Base-by-base conservation (phyloP, 495 filamentous ascomycete species). In the Staphylotrichum tortipilum region DNA sequence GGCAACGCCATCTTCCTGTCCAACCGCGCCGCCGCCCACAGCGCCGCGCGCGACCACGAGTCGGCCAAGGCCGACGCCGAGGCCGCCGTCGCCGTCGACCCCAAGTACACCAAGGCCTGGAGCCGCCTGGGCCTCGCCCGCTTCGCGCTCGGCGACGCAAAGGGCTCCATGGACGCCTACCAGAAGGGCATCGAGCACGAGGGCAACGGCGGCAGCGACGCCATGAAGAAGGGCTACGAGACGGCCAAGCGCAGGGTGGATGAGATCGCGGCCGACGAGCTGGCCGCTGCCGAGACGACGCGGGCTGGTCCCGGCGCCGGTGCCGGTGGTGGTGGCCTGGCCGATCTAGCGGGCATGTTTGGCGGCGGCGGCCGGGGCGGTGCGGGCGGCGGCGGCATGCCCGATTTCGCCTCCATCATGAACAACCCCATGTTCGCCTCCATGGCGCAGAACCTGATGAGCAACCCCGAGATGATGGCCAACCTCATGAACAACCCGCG, bases 401-500 rank as follows among this genome's bases (percentile, higher is more conserved):
- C 89, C 3, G 91, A 95, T 65, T 70, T 94, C 11, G 71, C 76
- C 49, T 76, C 73, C 47, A 79, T 98, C 61, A 96, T 98, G 92
- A 88, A 69, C 69, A 97, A 98, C 73, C 92, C 92, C 35, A 96
- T 97, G 92, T 90, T 98, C 65, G 74, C 88, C 35, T 84, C 73
- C 71, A 95, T 96, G 88, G 92, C 92, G 21, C 88, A 95, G 75
- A 95, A 88, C 63, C 65, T 98, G 35, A 96, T 96, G 91, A 85
- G 80, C 66, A 96, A 98, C 68, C 92, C 92, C 11, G 83, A 94
- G 6, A 80, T 85, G 77, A 80, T 98, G 75, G 77, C 76, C 62
- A 88, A 87, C 59, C 64, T 97, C 47, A 94, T 97, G 89, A 89
- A 75, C 73, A 95, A 97, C 70, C 91, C 91, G n/a, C 76, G 79